phyloP scores from a whole-genome alignment of 176 grass and related monocot genomes.

The Juncus effusus region DNA sequence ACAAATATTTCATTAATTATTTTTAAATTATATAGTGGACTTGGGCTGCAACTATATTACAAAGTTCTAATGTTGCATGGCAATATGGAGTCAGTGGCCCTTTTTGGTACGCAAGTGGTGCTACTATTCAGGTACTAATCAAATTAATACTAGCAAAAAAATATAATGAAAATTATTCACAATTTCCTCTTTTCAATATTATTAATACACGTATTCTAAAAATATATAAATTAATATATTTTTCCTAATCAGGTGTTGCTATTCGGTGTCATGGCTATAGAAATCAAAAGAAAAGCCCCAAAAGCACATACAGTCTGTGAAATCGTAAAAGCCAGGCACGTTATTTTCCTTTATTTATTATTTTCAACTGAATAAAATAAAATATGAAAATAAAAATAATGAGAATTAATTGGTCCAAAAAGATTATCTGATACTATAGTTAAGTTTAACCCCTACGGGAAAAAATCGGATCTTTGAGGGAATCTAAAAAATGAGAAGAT shows the following conservation, averaged over 20 bases:
- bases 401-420: too few species aligned
- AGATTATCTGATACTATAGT: too few species aligned
- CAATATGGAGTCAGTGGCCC: constrained; percentile 72
- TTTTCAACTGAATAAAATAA: too few species aligned
- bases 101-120: constrained; percentile 74
- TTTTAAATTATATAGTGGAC: constrained; percentile 42
- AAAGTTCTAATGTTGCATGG: constrained; percentile 81
- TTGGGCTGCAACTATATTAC: constrained; percentile 73
- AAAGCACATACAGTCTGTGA: constrained; percentile 69
- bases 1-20: too few species aligned
- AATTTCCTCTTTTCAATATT: neutral
- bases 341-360: too few species aligned
- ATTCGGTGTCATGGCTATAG: constrained; percentile 72
- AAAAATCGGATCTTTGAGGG: too few species aligned
- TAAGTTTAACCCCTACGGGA: too few species aligned
- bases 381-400: too few species aligned
- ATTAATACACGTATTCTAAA: neutral
- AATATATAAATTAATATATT: neutral
- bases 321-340: constrained; percentile 52
- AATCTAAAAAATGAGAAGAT: too few species aligned
- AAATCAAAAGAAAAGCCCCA: constrained; percentile 84
- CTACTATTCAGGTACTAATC: constrained; percentile 51
- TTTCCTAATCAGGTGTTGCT: constrained; percentile 43
- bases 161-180: neutral
- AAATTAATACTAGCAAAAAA: neutral